Percentiles rank a stretch among this genome's conserved stretches.
Evolutionary conservation across 2,329 filamentous ascomycete genomes (phyloP).

Genomic region (Talaromyces funiculosus): DNA sequence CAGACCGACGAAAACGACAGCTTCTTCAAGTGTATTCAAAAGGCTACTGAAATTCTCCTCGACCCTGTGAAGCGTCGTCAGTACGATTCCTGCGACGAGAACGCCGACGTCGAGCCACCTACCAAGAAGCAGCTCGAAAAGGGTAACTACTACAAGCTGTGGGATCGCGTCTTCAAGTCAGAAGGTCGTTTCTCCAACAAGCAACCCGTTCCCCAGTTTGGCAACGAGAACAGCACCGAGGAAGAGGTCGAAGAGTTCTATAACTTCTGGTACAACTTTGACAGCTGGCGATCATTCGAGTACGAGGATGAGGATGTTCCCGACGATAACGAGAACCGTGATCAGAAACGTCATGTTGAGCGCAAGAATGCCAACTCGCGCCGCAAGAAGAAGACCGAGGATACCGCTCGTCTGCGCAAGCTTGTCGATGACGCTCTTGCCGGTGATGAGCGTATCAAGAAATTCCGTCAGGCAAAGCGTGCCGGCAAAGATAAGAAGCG

Average conservation of each 20-base stretch:
- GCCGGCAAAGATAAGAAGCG: constrained; percentile 96
- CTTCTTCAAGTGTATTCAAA: constrained; percentile 99
- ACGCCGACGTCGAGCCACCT: constrained; percentile 85
- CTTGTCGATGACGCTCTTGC: constrained; percentile 81
- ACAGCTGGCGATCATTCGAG: constrained; percentile 96
- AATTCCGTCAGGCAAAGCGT: constrained; percentile 85
- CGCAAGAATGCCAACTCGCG: constrained; percentile 96
- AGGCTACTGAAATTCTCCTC: constrained; percentile 86
- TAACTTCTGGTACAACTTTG: constrained; percentile 99
- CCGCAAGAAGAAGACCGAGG: constrained; percentile 99
- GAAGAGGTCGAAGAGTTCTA: constrained; percentile 94
- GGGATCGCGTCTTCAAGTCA: constrained; percentile 81
- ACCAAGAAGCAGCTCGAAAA: constrained; percentile 83
- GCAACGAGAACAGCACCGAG: constrained; percentile 75
- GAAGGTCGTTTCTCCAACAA: constrained; percentile 89
- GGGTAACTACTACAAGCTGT: constrained; percentile 92
- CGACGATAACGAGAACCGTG: constrained; percentile 97
- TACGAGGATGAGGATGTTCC: constrained; percentile 98
- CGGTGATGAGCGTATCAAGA: constrained; percentile 92
- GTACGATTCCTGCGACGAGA: constrained; percentile 94
- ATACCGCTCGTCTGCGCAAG: constrained; percentile 83
- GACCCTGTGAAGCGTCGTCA: constrained; percentile 90
- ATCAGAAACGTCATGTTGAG: constrained; percentile 97
- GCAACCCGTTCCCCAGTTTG: constrained; percentile 82
- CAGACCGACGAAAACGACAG: constrained; percentile 79